Evolutionary conservation across 129 eudicot genomes (phyloP).

Genomic region (Helianthus annuus): DNA sequence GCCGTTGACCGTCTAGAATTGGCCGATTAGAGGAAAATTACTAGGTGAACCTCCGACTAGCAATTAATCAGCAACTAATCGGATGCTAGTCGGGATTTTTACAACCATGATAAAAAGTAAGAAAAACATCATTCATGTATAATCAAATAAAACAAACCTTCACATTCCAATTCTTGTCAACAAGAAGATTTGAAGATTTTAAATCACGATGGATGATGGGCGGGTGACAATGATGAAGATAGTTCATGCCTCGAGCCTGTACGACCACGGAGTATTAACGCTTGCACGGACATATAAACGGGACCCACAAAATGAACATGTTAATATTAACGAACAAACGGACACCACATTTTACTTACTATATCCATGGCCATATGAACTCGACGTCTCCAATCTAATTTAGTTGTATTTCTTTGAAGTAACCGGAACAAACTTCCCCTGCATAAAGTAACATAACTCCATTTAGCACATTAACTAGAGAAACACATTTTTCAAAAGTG

Average conservation of each 20-base stretch:
- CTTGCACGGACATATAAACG: constrained; percentile 4
- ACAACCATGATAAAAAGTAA: neutral
- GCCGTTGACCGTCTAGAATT: too few species aligned
- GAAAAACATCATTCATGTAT: neutral
- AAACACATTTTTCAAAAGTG: neutral
- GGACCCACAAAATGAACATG: constrained; percentile 12
- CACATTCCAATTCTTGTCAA: constrained; percentile 84
- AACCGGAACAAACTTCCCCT: constrained; percentile 90
- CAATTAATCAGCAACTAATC: too few species aligned
- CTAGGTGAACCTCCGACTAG: too few species aligned
- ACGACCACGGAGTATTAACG: neutral
- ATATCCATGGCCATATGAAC: constrained; percentile 94
- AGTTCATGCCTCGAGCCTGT: constrained; percentile 89
- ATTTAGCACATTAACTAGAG: constrained; percentile 6
- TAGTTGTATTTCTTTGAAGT: constrained; percentile 66
- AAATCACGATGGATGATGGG: constrained; percentile 83
- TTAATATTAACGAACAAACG: neutral
- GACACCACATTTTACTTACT: constrained; percentile 47
- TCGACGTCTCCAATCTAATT: constrained; percentile 85
- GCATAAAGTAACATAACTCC: constrained; percentile 18
- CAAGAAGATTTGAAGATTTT: constrained; percentile 90
- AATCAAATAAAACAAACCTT: constrained; percentile 49
- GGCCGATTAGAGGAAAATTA: too few species aligned
- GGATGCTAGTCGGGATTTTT: too few species aligned
- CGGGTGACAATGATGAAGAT: constrained; percentile 77